Base-by-base conservation (phyloP, 352 stramenopile genomes). In the Phytophthora pluvialis region DNA sequence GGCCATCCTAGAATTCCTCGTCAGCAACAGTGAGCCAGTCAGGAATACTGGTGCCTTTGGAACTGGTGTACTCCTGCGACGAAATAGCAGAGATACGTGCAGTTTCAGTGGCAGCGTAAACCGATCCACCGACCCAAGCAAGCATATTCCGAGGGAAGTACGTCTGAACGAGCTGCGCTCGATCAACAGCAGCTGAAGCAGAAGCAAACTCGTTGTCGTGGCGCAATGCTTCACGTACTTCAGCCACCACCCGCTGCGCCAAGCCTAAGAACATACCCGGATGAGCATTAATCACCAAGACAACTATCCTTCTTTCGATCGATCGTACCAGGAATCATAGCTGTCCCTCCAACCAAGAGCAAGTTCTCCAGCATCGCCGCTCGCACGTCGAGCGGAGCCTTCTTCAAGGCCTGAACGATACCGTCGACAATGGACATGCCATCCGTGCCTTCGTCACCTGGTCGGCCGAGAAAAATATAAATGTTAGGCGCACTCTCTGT, bases 71-170 rank as follows among this genome's bases (percentile, higher is more conserved):
- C 43, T 89, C 82, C 32, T 78, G 69, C 3, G 74, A 63, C 1
- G 82, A 83, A 32, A 93, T 80, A n/a, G 74, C 73, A 11, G 65
- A 63, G 0, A 70, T 38, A 5, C 73, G 70, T 18, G 78, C 71
- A n/a, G 42, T 72, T 36, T 90, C 78, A 5, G 81, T 94, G 7
- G 82, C 72, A 15, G 80, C 88, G 33, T 89, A 94, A 64, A 96
- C 73, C 15, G 86, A 94, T 0, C 75, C 86, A 18, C 88, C 88
- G 29, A 96, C 67, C 88, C 88, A 96, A 3, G 75, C 62, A 25
- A 94, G 65, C 64, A 96, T 67, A 53, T 92, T 94, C 0, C 74
- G 70, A 6, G 88, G 88, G 53, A 94, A 96, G 29, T 78, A 75
- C 3, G 77, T 72, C 18, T 60, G 56, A 26, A 89, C 70, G 5